Percentiles rank a stretch among this genome's conserved stretches.
Evolutionary conservation across 1,284 basidiomycete genomes (phyloP).

Genomic region (Acaromyces ingoldii): DNA sequence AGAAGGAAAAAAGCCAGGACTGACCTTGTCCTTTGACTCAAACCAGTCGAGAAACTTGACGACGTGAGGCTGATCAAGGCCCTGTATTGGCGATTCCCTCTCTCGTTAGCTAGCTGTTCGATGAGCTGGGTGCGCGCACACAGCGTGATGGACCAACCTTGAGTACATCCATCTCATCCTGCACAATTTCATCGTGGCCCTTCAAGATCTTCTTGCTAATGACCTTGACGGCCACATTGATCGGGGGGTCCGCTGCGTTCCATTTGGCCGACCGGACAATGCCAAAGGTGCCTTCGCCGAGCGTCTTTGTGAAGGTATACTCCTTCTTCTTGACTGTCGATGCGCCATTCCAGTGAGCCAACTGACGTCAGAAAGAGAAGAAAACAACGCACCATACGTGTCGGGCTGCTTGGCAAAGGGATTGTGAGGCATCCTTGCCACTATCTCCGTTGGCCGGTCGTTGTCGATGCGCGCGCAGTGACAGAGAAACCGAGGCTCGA

Average conservation of each 20-base stretch:
- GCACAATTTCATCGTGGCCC: conserved; percentile 45
- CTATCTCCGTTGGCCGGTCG: no score
- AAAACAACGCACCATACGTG: no score
- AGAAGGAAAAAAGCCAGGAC: not conserved
- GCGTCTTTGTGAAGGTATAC: conserved; percentile 47
- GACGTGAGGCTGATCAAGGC: conserved; percentile 52
- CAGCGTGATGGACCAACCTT: conserved; percentile 11
- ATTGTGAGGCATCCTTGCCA: no score
- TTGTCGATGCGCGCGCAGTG: no score
- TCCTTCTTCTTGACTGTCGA: conserved; percentile 48
- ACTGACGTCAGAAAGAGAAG: no score
- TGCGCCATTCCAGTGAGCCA: no score
- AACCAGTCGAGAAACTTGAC: conserved; percentile 57
- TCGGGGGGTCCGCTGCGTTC: conserved; percentile 30
- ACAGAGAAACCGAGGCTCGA: no score
- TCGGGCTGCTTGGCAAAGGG: conserved; percentile 33
- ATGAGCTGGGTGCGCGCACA: not conserved
- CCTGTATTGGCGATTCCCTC: conserved; percentile 2
- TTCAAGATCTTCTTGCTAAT: conserved; percentile 46
- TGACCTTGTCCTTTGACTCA: conserved; percentile 40
- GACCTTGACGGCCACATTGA: conserved; percentile 47
- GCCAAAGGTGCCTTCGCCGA: conserved; percentile 49
- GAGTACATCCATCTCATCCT: conserved; percentile 48
- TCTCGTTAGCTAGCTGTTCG: not conserved
- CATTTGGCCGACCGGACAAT: conserved; percentile 39